Evolutionary conservation across 768 basidiomycete genomes (phyloP).

Genomic region (Termitomyces eurrhizus): DNA sequence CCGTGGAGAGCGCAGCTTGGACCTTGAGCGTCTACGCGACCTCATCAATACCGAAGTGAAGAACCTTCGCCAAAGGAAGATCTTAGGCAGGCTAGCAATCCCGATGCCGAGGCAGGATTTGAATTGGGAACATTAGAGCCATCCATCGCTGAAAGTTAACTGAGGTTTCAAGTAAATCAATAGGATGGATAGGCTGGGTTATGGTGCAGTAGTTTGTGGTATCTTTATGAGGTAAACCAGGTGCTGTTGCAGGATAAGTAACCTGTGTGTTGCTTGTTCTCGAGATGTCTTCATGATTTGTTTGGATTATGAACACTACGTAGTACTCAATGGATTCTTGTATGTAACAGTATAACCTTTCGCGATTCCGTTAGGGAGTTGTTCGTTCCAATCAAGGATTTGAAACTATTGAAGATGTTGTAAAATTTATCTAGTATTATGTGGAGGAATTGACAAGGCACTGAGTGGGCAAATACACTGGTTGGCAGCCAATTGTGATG

Average conservation of each 20-base stretch:
- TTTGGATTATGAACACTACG: neutral
- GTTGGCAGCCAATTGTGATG: too few relatives aligned
- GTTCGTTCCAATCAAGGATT: neutral
- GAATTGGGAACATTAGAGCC: conserved; percentile 43
- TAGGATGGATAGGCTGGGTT: neutral
- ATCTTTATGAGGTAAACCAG: conserved; percentile 11
- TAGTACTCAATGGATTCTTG: neutral
- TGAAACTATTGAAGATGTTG: neutral
- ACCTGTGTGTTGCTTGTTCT: neutral
- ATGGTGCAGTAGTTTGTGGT: neutral
- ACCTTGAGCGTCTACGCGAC: conserved; percentile 80
- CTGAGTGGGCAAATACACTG: too few relatives aligned
- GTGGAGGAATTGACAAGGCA: too few relatives aligned
- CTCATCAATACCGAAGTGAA: conserved; percentile 88
- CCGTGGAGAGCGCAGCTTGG: conserved; percentile 79
- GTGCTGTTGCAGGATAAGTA: conserved; percentile 2
- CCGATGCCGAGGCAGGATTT: conserved; percentile 51
- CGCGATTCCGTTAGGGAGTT: neutral
- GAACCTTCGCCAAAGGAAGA: conserved; percentile 79
- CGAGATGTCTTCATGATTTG: neutral
- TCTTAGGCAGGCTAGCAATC: conserved; percentile 74
- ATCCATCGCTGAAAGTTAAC: neutral
- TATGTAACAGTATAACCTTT: neutral
- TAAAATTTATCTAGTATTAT: too few relatives aligned
- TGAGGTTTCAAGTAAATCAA: neutral